Evolutionary conservation across 2,329 filamentous ascomycete genomes (phyloP).

Genomic region (Bipolaris sorokiniana): DNA sequence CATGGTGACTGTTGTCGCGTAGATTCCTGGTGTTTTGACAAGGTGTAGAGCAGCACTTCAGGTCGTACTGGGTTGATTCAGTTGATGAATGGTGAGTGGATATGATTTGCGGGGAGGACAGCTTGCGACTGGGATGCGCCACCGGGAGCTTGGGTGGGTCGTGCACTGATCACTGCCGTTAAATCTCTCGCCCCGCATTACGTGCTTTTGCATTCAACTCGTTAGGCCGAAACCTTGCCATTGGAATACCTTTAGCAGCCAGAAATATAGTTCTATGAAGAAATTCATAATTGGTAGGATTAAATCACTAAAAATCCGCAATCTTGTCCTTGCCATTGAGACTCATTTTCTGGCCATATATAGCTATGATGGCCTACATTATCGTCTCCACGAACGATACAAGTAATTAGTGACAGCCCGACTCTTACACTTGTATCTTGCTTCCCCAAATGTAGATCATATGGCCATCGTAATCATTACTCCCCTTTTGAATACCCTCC

Average conservation of each 20-base stretch:
- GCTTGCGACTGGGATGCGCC: constrained; percentile 14
- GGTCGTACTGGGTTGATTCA: background rate
- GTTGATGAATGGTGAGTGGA: background rate
- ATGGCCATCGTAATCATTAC: background rate
- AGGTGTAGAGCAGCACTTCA: background rate
- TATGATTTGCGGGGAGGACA: constrained; percentile 15
- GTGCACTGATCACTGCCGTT: background rate
- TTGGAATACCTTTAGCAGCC: no score
- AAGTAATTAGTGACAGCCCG: background rate
- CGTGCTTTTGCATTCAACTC: no score
- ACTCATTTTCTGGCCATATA: no score
- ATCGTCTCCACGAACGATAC: no score
- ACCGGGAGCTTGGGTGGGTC: constrained; percentile 7
- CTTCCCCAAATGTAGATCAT: no score
- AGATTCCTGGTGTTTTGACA: background rate
- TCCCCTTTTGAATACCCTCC: background rate
- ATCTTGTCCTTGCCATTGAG: no score
- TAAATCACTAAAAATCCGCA: no score
- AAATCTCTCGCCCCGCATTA: background rate
- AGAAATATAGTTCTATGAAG: no score
- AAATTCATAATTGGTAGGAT: no score
- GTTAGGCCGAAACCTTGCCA: no score
- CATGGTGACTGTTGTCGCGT: constrained; percentile 25
- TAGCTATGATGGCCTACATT: no score
- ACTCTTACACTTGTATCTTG: background rate